phyloP scores from a whole-genome alignment of 1,139 yeast species.

The Hyphopichia buzzinii region DNA sequence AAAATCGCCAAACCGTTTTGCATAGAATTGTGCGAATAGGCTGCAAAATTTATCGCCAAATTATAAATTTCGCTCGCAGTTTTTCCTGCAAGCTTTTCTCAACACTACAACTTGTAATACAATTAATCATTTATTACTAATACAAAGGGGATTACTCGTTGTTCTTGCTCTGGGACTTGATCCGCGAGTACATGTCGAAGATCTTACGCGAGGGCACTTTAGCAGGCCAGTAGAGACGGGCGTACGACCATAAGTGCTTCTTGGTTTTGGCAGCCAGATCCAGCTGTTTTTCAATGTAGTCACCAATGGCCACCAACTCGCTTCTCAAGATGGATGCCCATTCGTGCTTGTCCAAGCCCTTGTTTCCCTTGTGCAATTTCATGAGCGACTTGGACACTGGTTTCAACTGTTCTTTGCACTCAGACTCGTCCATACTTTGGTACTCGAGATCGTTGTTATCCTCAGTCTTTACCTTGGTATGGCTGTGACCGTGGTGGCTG shows the following conservation, averaged over 20 bases:
- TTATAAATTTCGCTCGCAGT: no score
- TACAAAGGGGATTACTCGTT: conserved; percentile 4
- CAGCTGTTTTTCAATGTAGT: conserved; percentile 45
- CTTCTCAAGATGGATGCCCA: conserved; percentile 77
- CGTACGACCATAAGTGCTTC: conserved; percentile 88
- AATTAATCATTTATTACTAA: conserved; percentile 1
- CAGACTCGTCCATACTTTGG: conserved; percentile 77
- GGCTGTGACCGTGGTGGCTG: conserved; percentile 5
- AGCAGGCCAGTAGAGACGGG: conserved; percentile 91
- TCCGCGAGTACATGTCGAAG: conserved; percentile 78
- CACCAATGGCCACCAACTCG: conserved; percentile 80
- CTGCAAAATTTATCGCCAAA: no score
- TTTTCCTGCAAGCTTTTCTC: no score
- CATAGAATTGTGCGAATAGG: no score
- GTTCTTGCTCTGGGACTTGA: conserved; percentile 26
- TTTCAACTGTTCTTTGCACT: conserved; percentile 62
- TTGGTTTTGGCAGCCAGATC: conserved; percentile 32
- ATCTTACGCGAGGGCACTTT: conserved; percentile 80
- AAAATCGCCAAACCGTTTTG: no score
- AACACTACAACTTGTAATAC: no score
- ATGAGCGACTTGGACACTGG: conserved; percentile 76
- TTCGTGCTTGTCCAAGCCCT: conserved; percentile 78
- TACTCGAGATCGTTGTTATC: conserved; percentile 56
- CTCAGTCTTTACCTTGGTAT: conserved; percentile 14
- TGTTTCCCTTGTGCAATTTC: conserved; percentile 73